Conservation (phyloP, 345 rosid species). For the Acer saccharum region DNA sequence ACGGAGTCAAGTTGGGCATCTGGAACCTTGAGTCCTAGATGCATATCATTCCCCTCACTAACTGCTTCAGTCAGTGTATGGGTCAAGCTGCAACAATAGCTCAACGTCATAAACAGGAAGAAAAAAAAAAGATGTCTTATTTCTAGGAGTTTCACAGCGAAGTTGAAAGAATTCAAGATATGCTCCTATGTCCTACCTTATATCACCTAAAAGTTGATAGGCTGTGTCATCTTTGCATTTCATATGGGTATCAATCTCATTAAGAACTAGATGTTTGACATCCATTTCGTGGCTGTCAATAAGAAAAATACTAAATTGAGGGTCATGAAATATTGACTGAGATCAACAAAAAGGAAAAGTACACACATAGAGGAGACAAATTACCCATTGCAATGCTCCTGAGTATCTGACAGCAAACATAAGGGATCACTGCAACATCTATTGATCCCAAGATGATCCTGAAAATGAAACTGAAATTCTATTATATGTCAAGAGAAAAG, state of each 20-base stretch:
- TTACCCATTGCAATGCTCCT: conserved; percentile 41
- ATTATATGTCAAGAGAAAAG: too few species aligned
- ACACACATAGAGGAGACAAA: background rate
- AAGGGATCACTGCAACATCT: conserved; percentile 18
- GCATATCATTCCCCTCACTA: conserved; percentile 23
- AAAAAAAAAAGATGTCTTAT: background rate
- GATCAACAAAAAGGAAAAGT: background rate
- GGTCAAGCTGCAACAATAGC: conserved; percentile 44
- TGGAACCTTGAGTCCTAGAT: conserved; percentile 25
- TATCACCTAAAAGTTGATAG: conserved; percentile 11
- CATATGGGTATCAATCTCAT: conserved; percentile 8
- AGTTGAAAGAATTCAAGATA: conserved; percentile 5
- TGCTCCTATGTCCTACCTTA: conserved; percentile 4
- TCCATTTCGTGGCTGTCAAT: conserved; percentile 9
- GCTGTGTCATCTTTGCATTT: conserved; percentile 6
- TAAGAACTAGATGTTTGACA: background rate
- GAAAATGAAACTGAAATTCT: too few species aligned
- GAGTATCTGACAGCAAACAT: conserved; percentile 19
- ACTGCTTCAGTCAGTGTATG: conserved; percentile 31
- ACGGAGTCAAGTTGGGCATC: conserved; percentile 26
- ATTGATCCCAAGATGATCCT: conserved; percentile 19
- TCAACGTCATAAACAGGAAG: conserved; percentile 16
- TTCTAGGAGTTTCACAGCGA: background rate
- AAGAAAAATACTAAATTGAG: background rate
- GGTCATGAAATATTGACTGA: conserved; percentile 7